Evolutionary conservation across 2,329 filamentous ascomycete genomes (phyloP).

Genomic region (Nigrograna mackinnonii): DNA sequence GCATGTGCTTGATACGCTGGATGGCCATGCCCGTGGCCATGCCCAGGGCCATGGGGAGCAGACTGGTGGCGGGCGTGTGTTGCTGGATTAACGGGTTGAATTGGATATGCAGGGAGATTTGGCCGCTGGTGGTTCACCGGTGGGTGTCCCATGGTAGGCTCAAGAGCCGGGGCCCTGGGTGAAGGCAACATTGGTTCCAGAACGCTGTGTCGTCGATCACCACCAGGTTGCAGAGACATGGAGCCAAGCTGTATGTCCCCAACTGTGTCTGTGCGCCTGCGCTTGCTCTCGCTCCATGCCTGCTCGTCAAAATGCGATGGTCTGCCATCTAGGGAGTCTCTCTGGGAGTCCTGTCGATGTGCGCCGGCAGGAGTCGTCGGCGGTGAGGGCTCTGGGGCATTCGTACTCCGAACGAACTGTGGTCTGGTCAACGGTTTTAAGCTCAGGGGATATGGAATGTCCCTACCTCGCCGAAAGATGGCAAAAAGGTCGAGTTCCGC

Average conservation of each 20-base stretch:
- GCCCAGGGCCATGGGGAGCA: slow-evolving; percentile 21
- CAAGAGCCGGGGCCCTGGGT: too few species aligned
- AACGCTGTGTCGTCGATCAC: too few species aligned
- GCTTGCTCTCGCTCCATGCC: slow-evolving; percentile 25
- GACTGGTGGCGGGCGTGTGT: slow-evolving; percentile 32
- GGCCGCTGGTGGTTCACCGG: slow-evolving; percentile 37
- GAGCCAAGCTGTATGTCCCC: slow-evolving; percentile 26
- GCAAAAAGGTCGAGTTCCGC: slow-evolving; percentile 21
- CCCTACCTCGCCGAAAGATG: slow-evolving; percentile 35
- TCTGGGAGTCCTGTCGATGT: slow-evolving; percentile 24
- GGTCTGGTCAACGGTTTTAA: too few species aligned
- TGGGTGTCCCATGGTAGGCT: too few species aligned
- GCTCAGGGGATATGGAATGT: too few species aligned
- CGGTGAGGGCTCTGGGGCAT: slow-evolving; percentile 35
- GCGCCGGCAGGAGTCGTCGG: slow-evolving; percentile 34
- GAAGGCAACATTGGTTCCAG: too few species aligned
- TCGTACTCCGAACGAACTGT: slow-evolving; percentile 29
- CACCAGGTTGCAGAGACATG: too few species aligned
- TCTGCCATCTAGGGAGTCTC: slow-evolving; percentile 29
- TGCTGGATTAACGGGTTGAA: slow-evolving; percentile 10
- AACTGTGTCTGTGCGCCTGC: slow-evolving; percentile 29
- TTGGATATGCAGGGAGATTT: slow-evolving; percentile 27
- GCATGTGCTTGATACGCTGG: slow-evolving; percentile 7
- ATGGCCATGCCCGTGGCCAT: too few species aligned
- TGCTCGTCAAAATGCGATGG: slow-evolving; percentile 33